phyloP scores from a whole-genome alignment of 2,329 filamentous ascomycete genomes.

The Xylaria polymorpha region DNA sequence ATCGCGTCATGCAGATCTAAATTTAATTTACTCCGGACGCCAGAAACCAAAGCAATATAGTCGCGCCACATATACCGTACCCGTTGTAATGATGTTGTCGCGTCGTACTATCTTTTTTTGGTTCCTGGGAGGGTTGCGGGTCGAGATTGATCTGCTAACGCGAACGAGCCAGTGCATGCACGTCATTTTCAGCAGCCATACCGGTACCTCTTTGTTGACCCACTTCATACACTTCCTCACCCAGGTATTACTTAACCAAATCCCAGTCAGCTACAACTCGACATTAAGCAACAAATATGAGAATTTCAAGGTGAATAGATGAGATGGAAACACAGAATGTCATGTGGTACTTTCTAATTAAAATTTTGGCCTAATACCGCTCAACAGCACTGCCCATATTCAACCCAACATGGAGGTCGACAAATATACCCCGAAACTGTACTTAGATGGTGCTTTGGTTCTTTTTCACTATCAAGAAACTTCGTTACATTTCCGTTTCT shows the following conservation, averaged over 20 bases:
- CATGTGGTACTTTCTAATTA: neutral
- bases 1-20: neutral
- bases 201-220: neutral
- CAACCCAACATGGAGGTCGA: neutral
- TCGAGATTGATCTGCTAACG: constrained; percentile 8
- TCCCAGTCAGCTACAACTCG: neutral
- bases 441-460: no score
- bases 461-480: no score
- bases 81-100: constrained; percentile 20
- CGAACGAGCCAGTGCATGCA: constrained; percentile 9
- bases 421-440: no score
- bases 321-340: no score
- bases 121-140: constrained; percentile 6
- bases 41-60: neutral
- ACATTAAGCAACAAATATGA: neutral
- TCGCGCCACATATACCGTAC: constrained; percentile 14
- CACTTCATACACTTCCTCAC: neutral
- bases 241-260: no score
- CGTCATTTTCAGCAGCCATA: constrained; percentile 4
- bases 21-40: neutral
- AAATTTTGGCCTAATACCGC: neutral
- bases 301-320: no score
- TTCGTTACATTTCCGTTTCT: neutral
- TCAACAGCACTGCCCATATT: neutral
- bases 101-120: constrained; percentile 29